Conservation (phyloP, 331 rosid genomes). For the Telfairia occidentalis region DNA sequence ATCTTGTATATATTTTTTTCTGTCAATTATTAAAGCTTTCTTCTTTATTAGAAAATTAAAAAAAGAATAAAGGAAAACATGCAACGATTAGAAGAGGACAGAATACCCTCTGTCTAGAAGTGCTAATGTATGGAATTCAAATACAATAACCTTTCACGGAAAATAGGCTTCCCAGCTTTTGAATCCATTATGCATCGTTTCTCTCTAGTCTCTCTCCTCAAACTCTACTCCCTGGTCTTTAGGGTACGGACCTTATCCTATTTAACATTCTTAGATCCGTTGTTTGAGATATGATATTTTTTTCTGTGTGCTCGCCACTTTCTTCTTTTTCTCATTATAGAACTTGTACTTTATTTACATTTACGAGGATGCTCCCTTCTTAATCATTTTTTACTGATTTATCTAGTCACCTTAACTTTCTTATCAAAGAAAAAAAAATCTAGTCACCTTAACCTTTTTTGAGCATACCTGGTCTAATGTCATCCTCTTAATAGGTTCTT, state of each 20-base stretch:
- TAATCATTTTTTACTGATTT: not conserved
- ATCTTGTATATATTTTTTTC: not conserved
- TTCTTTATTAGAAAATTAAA: not conserved
- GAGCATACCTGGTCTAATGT: not conserved
- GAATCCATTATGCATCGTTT: not conserved
- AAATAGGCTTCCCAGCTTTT: not conserved
- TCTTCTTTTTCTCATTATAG: not conserved
- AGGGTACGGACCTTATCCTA: not conserved
- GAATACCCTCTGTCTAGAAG: not conserved
- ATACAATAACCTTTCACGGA: not conserved
- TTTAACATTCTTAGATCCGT: too few relatives aligned
- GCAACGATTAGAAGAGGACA: not conserved
- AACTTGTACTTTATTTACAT: too few relatives aligned
- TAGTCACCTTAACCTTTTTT: not conserved
- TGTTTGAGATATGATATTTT: not conserved
- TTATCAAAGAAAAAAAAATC: too few relatives aligned
- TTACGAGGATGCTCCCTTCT: too few relatives aligned
- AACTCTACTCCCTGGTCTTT: not conserved
- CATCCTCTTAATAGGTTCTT: slow-evolving; percentile 39
- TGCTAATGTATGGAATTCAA: not conserved
- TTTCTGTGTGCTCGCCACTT: not conserved
- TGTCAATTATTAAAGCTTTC: not conserved
- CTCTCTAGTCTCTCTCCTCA: not conserved
- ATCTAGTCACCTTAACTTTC: not conserved
- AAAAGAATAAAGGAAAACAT: not conserved